Conservation (phyloP, 441 rosid species). For the Syzygium malaccense region DNA sequence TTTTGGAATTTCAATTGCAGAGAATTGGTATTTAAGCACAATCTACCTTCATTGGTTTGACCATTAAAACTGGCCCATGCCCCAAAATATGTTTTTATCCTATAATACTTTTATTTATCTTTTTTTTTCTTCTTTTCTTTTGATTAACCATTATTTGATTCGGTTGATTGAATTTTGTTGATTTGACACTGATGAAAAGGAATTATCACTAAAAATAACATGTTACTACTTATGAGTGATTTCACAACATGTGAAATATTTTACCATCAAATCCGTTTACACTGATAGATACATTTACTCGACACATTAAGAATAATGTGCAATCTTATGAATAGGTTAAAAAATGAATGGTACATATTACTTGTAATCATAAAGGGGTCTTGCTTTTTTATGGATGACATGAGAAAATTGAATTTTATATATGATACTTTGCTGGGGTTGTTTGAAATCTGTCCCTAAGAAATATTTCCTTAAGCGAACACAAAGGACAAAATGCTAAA, state of each 20-base stretch:
- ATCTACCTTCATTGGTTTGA: not conserved
- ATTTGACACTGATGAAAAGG: not conserved
- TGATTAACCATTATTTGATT: too few relatives aligned
- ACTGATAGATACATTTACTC: accelerated
- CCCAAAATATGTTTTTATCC: not conserved
- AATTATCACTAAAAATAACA: too few relatives aligned
- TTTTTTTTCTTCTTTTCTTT: too few relatives aligned
- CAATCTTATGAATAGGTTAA: too few relatives aligned
- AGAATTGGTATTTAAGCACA: not conserved
- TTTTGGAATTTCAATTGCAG: not conserved
- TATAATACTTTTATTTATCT: too few relatives aligned
- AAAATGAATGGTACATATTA: accelerated
- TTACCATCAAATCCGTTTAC: accelerated
- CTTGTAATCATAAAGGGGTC: too few relatives aligned
- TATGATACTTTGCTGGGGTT: too few relatives aligned
- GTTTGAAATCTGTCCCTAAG: too few relatives aligned
- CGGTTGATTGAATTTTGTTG: not conserved
- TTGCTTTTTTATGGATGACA: accelerated
- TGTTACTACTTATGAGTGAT: not conserved
- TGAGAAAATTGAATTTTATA: not conserved
- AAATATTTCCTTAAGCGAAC: too few relatives aligned
- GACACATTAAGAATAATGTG: accelerated
- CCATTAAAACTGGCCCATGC: not conserved
- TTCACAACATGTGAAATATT: not conserved
- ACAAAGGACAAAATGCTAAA: too few relatives aligned